Conservation (phyloP, 73 alveolate genomes). For the Diophrys appendiculata region DNA sequence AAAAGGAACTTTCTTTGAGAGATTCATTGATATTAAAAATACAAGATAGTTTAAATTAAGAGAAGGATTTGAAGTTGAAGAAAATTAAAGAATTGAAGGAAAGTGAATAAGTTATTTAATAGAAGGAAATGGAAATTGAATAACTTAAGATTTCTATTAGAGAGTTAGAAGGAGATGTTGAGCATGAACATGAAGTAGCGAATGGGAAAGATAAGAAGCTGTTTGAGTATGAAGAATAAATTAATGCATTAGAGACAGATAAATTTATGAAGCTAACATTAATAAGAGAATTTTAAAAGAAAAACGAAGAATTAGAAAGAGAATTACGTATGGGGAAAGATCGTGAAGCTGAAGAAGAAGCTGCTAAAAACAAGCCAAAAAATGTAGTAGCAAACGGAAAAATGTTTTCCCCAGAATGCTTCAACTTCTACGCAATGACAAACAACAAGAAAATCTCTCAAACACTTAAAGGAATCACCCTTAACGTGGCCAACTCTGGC, state of each 20-base stretch:
- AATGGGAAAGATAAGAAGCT: slow-evolving; percentile 7
- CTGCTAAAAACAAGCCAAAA: not conserved
- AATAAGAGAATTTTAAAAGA: not conserved
- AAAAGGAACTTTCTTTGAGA: not conserved
- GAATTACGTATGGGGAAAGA: slow-evolving; percentile 1
- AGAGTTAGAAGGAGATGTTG: not conserved
- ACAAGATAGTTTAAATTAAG: not conserved
- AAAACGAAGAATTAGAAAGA: not conserved
- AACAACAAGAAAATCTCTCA: slow-evolving; percentile 8
- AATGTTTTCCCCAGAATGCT: not conserved
- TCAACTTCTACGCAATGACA: slow-evolving; percentile 8
- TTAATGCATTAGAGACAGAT: not conserved
- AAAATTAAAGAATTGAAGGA: too few species aligned
- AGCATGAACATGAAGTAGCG: slow-evolving; percentile 2
- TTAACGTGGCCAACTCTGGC: not conserved
- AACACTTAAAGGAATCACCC: slow-evolving; percentile 3
- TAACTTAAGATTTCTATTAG: not conserved
- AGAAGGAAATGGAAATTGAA: not conserved
- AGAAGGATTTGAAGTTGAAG: not conserved
- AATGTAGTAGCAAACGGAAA: slow-evolving; percentile 2
- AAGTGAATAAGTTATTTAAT: not conserved
- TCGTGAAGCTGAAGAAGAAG: not conserved
- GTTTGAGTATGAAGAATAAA: not conserved
- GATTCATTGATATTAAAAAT: not conserved
- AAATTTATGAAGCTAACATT: not conserved